Evolutionary conservation across 768 basidiomycete genomes (phyloP).

Genomic region (Cyclocybe aegerita): DNA sequence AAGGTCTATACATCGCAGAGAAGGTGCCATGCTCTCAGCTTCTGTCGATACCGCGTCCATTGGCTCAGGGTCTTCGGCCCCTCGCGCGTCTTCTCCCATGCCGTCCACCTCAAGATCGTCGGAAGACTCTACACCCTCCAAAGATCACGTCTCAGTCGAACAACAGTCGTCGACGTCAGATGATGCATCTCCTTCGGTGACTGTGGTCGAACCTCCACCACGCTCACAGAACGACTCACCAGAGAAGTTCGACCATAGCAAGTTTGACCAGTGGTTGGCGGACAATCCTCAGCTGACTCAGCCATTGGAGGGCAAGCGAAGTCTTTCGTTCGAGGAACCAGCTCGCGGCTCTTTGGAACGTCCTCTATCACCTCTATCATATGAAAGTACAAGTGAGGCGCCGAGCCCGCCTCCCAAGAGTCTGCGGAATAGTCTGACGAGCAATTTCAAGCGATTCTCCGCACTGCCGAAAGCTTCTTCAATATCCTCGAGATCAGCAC

Average conservation of each 20-base stretch:
- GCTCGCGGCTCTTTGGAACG: constrained; percentile 13
- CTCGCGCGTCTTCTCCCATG: not conserved
- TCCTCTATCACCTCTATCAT: constrained; percentile 17
- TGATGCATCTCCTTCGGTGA: constrained; percentile 31
- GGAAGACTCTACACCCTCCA: constrained; percentile 14
- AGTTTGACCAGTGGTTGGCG: constrained; percentile 27
- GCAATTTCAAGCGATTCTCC: constrained; percentile 47
- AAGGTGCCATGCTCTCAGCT: constrained; percentile 61
- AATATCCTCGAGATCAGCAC: constrained; percentile 39
- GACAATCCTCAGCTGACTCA: constrained; percentile 18
- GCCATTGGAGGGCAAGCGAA: constrained; percentile 16
- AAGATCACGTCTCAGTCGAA: constrained; percentile 3
- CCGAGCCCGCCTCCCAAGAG: constrained; percentile 53
- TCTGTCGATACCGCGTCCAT: constrained; percentile 11
- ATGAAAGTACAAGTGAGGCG: constrained; percentile 17
- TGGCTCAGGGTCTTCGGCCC: constrained; percentile 24
- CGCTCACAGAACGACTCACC: constrained; percentile 17
- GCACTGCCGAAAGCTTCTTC: constrained; percentile 72
- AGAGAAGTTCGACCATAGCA: constrained; percentile 22
- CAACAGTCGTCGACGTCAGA: not conserved
- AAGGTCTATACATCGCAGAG: constrained; percentile 45
- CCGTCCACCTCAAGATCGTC: constrained; percentile 2
- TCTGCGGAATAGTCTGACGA: constrained; percentile 46
- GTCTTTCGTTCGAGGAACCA: constrained; percentile 18
- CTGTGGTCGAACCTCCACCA: constrained; percentile 38